Conservation (phyloP, 352 stramenopile species). For the Phytophthora sojae region DNA sequence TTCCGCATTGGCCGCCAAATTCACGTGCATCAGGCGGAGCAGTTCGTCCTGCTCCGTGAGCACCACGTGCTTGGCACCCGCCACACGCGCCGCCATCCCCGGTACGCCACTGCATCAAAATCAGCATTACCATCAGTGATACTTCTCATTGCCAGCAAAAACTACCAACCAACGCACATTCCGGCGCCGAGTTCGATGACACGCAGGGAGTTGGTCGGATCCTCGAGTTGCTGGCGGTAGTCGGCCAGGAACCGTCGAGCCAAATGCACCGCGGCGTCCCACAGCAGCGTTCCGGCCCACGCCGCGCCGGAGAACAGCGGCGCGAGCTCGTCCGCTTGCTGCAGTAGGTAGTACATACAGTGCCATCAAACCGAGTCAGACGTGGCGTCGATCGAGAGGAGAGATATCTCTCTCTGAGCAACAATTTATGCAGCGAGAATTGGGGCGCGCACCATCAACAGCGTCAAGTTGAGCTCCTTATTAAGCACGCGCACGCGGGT, state of each 20-base stretch:
- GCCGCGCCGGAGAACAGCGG: slow-evolving; percentile 93
- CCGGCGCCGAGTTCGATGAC: slow-evolving; percentile 87
- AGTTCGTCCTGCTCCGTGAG: slow-evolving; percentile 94
- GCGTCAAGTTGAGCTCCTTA: slow-evolving; percentile 62
- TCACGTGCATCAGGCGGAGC: slow-evolving; percentile 84
- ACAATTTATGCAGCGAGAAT: no score
- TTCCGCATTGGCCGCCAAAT: slow-evolving; percentile 61
- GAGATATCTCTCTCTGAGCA: no score
- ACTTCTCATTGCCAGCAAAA: neutral
- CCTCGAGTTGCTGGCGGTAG: slow-evolving; percentile 47
- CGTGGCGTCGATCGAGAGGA: slow-evolving; percentile 4
- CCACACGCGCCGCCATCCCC: slow-evolving; percentile 90
- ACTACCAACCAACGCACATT: slow-evolving; percentile 63
- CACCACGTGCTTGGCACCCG: slow-evolving; percentile 85
- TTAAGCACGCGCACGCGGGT: slow-evolving; percentile 64
- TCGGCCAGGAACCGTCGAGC: slow-evolving; percentile 60
- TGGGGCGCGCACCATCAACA: slow-evolving; percentile 58
- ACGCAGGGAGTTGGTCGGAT: slow-evolving; percentile 38
- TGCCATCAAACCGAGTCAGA: slow-evolving; percentile 16
- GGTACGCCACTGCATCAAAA: slow-evolving; percentile 80
- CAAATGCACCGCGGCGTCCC: slow-evolving; percentile 84
- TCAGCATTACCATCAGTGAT: neutral
- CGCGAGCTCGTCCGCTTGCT: slow-evolving; percentile 90
- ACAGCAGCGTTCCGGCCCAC: slow-evolving; percentile 94
- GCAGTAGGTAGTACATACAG: neutral